phyloP scores from a whole-genome alignment of 257 asterid species.

The Cynanchum wilfordii region DNA sequence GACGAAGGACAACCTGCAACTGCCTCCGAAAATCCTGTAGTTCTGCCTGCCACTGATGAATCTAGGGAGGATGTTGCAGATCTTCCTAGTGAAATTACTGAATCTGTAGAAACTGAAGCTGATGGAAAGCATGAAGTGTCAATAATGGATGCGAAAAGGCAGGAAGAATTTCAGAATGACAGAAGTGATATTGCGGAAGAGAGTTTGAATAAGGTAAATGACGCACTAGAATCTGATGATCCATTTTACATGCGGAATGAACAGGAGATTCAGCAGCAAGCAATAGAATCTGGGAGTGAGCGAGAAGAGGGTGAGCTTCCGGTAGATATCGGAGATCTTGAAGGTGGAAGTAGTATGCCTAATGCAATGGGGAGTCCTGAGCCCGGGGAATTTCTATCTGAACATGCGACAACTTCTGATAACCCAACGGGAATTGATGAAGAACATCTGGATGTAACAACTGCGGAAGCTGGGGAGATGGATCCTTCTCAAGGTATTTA shows the following conservation, averaged over 20 bases:
- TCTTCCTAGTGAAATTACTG: constrained; percentile 35
- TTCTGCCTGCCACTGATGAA: constrained; percentile 36
- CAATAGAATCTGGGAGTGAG: constrained; percentile 50
- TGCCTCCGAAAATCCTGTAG: constrained; percentile 34
- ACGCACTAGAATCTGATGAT: constrained; percentile 40
- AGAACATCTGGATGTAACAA: constrained; percentile 19
- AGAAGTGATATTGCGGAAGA: constrained; percentile 41
- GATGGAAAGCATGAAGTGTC: constrained; percentile 54
- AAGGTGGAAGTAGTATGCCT: constrained; percentile 39
- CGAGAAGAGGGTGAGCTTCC: constrained; percentile 81
- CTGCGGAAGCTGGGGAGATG: constrained; percentile 54
- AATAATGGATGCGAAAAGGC: constrained; percentile 29
- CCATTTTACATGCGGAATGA: constrained; percentile 46
- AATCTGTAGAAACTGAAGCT: constrained; percentile 36
- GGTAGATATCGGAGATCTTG: constrained; percentile 47
- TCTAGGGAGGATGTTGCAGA: constrained; percentile 40
- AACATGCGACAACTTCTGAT: constrained; percentile 24
- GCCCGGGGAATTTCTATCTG: constrained; percentile 35
- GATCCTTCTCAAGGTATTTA: constrained; percentile 42
- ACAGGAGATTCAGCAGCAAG: constrained; percentile 55
- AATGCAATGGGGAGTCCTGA: constrained; percentile 36
- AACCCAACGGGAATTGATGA: constrained; percentile 39
- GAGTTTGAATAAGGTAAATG: constrained; percentile 36
- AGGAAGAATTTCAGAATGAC: constrained; percentile 42
- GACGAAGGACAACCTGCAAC: constrained; percentile 37